phyloP scores from a whole-genome alignment of 1,284 basidiomycete species.

The Ustilago cynodontis region DNA sequence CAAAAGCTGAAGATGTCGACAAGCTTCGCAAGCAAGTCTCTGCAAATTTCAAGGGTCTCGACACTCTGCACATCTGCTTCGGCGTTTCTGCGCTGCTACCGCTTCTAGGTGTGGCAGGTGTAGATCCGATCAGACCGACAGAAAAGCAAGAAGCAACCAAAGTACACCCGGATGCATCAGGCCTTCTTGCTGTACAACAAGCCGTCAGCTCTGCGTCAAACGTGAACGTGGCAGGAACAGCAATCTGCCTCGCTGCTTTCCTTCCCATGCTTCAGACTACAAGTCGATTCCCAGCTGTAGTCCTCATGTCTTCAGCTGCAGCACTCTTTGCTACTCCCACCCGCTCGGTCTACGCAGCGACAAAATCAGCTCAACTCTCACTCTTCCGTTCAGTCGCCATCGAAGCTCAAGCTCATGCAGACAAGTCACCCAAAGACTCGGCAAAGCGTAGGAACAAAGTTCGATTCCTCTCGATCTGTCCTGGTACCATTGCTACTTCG shows the following conservation, averaged over 20 bases:
- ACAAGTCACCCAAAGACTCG: constrained; percentile 5
- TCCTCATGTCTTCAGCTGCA: constrained; percentile 83
- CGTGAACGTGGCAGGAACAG: constrained; percentile 73
- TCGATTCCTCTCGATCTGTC: constrained; percentile 61
- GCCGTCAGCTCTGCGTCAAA: constrained; percentile 70
- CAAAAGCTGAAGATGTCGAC: constrained; percentile 78
- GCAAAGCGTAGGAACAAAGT: constrained; percentile 42
- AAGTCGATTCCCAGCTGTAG: constrained; percentile 80
- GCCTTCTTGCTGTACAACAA: constrained; percentile 69
- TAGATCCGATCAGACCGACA: constrained; percentile 72
- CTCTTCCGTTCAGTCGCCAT: constrained; percentile 83
- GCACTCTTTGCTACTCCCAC: constrained; percentile 87
- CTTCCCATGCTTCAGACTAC: constrained; percentile 80
- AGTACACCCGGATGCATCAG: constrained; percentile 72
- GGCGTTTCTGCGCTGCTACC: constrained; percentile 87
- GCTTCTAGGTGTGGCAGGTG: constrained; percentile 79
- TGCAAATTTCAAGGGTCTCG: constrained; percentile 80
- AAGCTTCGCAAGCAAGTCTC: constrained; percentile 74
- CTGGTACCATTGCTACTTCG: constrained; percentile 64
- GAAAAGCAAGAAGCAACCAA: constrained; percentile 71
- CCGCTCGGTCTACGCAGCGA: constrained; percentile 84
- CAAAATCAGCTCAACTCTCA: constrained; percentile 83
- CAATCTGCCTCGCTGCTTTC: constrained; percentile 72
- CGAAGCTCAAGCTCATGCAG: constrained; percentile 73
- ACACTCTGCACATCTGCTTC: constrained; percentile 85